Evolutionary conservation across 2,329 filamentous ascomycete species (phyloP).

Genomic region (Beauveria asiatica): DNA sequence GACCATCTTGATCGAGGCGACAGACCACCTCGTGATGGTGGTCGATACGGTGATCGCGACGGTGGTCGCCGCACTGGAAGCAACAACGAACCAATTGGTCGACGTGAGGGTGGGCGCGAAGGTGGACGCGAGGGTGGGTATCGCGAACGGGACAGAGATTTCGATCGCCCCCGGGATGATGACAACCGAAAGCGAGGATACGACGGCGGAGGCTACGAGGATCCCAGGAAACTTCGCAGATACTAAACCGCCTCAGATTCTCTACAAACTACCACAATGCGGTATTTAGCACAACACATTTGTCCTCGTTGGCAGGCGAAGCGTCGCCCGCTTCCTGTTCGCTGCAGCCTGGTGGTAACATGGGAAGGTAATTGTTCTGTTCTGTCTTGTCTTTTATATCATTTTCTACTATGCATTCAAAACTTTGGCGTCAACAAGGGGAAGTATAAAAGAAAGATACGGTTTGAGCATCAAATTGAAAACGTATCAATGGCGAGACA

Average conservation of each 20-base stretch:
- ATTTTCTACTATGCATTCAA: slow-evolving; percentile 3
- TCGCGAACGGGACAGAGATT: slow-evolving; percentile 37
- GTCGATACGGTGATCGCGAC: slow-evolving; percentile 36
- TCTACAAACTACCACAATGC: neutral
- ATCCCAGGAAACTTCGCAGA: slow-evolving; percentile 58
- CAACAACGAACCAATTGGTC: slow-evolving; percentile 77
- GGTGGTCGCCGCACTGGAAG: slow-evolving; percentile 53
- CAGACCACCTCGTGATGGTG: slow-evolving; percentile 29
- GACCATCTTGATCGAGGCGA: slow-evolving; percentile 14
- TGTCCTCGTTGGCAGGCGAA: neutral
- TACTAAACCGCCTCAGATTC: slow-evolving; percentile 36
- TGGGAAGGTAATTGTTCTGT: slow-evolving; percentile 6
- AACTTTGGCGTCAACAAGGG: neutral
- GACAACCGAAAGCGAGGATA: slow-evolving; percentile 60
- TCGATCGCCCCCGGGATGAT: slow-evolving; percentile 49
- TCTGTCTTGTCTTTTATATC: neutral
- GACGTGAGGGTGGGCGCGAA: slow-evolving; percentile 41
- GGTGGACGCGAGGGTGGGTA: slow-evolving; percentile 36
- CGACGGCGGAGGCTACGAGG: slow-evolving; percentile 74
- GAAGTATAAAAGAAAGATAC: neutral
- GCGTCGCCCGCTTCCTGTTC: neutral
- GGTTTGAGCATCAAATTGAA: neutral
- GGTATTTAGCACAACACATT: neutral
- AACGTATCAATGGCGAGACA: neutral
- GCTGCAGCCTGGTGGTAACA: neutral